Base-by-base conservation (phyloP, 192 early-diverging fungal genomes). In the Globomyces pollinis-pini region DNA sequence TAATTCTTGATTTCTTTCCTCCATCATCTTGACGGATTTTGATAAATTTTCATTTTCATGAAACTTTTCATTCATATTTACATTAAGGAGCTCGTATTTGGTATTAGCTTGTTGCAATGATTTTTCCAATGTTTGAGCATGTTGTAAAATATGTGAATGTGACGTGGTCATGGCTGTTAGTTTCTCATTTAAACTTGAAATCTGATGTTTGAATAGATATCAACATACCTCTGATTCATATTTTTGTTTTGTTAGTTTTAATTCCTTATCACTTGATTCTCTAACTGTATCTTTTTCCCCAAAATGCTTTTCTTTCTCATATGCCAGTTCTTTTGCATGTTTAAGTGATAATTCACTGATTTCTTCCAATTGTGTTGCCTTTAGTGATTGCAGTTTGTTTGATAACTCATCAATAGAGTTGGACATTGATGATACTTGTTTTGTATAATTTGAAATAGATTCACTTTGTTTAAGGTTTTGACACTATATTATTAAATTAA, bases 201-300 rank as follows among this genome's bases (percentile, higher is more conserved):
- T 12, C 57, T 66, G 54, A 36, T 0, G n/a, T n/a, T n/a, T n/a
- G n/a, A n/a, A n/a, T n/a, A 62, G 3, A 33, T 35, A 47, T 9
- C n/a, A 20, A 20, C 16, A 26, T 43, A 69, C 69, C 50, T 78
- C 34, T 12, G 64, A 64, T 38, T 78, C 72, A 42, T 66, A 45
- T 8, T 59, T 15, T 30, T 38, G 13, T 39, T 60, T 60, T 11
- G 59, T 44, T 2, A 42, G 23, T 5, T 59, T 39, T 39, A 49
- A 38, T 24, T 74, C 60, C 18, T 55, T 31, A 42, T 77, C 74
- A 6, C 28, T 18, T 9, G 18, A 24, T 7, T 39, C 28, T 34
- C 64, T 53, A 20, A 52, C 41, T 11, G 38, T 57, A 16, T 72
- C 69, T 23, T 60, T 50, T 24, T 68, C 60, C n/a, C 43, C 32